Evolutionary conservation across 2,329 filamentous ascomycete genomes (phyloP), one percentile per base, ranked within the genome.

Genomic region (Paraphaeosphaeria minitans): DNA sequence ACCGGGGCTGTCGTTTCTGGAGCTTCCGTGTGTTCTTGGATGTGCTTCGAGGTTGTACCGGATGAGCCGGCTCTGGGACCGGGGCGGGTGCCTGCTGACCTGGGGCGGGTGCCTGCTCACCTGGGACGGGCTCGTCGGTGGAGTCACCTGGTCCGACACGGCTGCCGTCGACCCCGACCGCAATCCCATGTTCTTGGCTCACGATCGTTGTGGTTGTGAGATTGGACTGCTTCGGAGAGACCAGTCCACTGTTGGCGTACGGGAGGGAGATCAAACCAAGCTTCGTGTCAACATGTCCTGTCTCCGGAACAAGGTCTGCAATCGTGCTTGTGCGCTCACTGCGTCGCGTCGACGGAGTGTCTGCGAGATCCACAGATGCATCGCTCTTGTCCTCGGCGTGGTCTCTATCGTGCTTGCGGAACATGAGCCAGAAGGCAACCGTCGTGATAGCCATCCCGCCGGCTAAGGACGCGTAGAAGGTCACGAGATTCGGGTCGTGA

Each of bases 391-490:
- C 43, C 6, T 46, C 45, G 10, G 19, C n/a, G 9, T 19, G 14
- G 16, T 3, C 35, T 9, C 49, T 19, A n/a, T 55, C 53, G n/a
- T 48, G 24, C 31, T 55, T 49, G 12, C n/a, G n/a, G n/a, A n/a
- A n/a, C n/a, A n/a, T n/a, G n/a, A n/a, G n/a, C n/a, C n/a, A n/a
- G n/a, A n/a, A n/a, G n/a, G n/a, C n/a, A n/a, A n/a, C n/a, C n/a
- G n/a, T n/a, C n/a, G n/a, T n/a, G n/a, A n/a, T n/a, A n/a, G n/a
- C n/a, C n/a, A n/a, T n/a, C n/a, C n/a, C n/a, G n/a, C n/a, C n/a
- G n/a, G n/a, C n/a, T n/a, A n/a, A n/a, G n/a, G n/a, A n/a, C n/a
- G n/a, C n/a, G n/a, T n/a, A n/a, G n/a, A n/a, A n/a, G n/a, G n/a
- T n/a, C n/a, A n/a, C n/a, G n/a, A n/a, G n/a, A n/a, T n/a, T n/a